phyloP scores from a whole-genome alignment of 192 early-diverging fungal genomes.

The Coemansia interrupta region DNA sequence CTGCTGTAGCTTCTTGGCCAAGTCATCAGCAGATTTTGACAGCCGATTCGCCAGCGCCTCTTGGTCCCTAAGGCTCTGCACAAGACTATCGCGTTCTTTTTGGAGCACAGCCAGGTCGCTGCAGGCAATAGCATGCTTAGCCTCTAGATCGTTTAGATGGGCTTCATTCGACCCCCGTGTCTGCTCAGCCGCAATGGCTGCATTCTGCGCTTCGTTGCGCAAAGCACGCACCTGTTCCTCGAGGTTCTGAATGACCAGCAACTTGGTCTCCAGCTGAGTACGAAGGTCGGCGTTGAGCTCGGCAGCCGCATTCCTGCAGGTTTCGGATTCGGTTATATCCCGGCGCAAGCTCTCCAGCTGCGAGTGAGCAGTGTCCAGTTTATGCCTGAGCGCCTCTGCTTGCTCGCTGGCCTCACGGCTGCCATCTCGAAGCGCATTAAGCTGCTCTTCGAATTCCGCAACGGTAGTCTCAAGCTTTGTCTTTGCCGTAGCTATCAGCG shows the following conservation, averaged over 20 bases:
- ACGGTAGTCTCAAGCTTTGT: background rate
- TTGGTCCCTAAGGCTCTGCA: background rate
- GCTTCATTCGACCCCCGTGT: too few species aligned
- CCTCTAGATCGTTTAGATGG: too few species aligned
- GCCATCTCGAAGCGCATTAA: background rate
- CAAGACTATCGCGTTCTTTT: background rate
- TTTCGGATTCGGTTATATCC: slow-evolving; percentile 7
- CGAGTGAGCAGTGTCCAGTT: slow-evolving; percentile 1
- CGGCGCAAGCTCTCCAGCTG: slow-evolving; percentile 6
- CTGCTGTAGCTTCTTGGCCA: background rate
- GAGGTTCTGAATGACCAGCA: background rate
- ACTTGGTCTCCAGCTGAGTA: slow-evolving; percentile 15
- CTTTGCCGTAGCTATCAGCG: slow-evolving; percentile 2
- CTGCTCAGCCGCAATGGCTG: background rate
- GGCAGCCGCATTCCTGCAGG: slow-evolving; percentile 9
- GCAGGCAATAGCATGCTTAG: background rate
- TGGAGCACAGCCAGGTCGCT: background rate
- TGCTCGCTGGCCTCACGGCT: background rate
- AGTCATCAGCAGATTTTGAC: slow-evolving; percentile 1
- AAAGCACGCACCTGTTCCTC: slow-evolving; percentile 12
- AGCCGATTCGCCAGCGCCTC: background rate
- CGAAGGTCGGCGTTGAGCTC: slow-evolving; percentile 17
- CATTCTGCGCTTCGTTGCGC: slow-evolving; percentile 4
- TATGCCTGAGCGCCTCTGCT: slow-evolving; percentile 8
- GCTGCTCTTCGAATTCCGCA: background rate